Evolutionary conservation across 306 rosid genomes (phyloP).

Genomic region (Fagus sylvatica): DNA sequence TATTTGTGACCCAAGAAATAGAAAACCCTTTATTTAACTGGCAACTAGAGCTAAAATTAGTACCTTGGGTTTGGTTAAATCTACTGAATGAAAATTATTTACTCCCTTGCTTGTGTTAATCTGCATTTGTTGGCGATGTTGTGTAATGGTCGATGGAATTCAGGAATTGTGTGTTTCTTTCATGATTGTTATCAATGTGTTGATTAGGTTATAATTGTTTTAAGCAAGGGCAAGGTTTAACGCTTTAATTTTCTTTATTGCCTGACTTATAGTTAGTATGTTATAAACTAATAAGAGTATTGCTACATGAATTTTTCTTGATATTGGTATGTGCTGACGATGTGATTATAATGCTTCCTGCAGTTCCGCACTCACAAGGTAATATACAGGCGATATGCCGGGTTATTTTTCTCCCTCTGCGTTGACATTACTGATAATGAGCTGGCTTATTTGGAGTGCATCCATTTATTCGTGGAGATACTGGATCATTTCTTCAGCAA

Average conservation of each 20-base stretch:
- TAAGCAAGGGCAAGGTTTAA: not conserved
- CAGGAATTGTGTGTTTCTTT: not conserved
- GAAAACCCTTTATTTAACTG: not conserved
- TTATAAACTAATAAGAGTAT: not conserved
- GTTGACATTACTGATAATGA: constrained; percentile 99
- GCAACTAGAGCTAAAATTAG: not conserved
- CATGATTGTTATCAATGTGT: not conserved
- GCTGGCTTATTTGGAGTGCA: constrained; percentile 92
- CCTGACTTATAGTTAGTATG: not conserved
- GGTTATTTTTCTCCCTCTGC: constrained; percentile 93
- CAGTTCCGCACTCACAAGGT: constrained; percentile 98
- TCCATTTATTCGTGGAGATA: constrained; percentile 93
- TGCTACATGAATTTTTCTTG: not conserved
- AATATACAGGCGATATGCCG: constrained; percentile 95
- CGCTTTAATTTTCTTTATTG: not conserved
- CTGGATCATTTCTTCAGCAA: constrained; percentile 97
- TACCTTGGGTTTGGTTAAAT: not conserved
- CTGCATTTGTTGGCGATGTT: not conserved
- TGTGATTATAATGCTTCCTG: constrained; percentile 26
- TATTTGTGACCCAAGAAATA: not conserved
- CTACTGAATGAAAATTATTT: not conserved
- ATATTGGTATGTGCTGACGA: constrained; percentile 2
- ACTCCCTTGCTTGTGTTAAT: not conserved
- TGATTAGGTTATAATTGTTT: not conserved
- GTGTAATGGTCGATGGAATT: too few relatives aligned